A percentile compares a stretch with the other conserved stretches of the same genome.
Conservation (phyloP, 2,329 filamentous ascomycete genomes). For the Claviceps sp. region DNA sequence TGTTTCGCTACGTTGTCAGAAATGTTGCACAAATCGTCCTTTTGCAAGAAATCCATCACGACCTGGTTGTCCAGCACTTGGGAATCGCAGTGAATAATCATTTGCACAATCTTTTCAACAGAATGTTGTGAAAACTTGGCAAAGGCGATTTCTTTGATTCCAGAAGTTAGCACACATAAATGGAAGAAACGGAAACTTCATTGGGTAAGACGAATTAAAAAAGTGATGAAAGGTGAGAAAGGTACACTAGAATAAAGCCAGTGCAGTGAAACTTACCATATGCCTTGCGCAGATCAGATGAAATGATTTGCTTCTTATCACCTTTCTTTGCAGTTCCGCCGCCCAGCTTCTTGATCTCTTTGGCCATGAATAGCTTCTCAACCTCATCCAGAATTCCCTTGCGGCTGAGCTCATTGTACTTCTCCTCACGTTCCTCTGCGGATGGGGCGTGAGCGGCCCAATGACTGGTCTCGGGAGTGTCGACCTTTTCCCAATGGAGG, state of each 20-base stretch:
- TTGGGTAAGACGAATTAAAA: neutral
- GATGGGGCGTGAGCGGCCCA: slow-evolving; percentile 83
- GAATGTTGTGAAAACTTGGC: slow-evolving; percentile 81
- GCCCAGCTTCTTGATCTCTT: slow-evolving; percentile 84
- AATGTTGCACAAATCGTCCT: slow-evolving; percentile 84
- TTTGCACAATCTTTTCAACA: slow-evolving; percentile 74
- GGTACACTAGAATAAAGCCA: neutral
- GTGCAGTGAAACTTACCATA: slow-evolving; percentile 44
- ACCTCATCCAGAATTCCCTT: slow-evolving; percentile 97
- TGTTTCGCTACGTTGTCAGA: slow-evolving; percentile 82
- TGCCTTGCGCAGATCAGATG: slow-evolving; percentile 73
- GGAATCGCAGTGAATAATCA: slow-evolving; percentile 90
- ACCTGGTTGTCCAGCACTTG: slow-evolving; percentile 80
- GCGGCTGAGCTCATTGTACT: slow-evolving; percentile 82
- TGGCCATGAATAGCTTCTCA: slow-evolving; percentile 93
- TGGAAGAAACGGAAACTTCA: no score
- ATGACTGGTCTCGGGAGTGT: slow-evolving; percentile 78
- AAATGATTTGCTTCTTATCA: slow-evolving; percentile 97
- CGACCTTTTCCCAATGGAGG: slow-evolving; percentile 97
- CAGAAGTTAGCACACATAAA: no score
- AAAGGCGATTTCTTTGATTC: slow-evolving; percentile 60
- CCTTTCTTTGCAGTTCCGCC: slow-evolving; percentile 60
- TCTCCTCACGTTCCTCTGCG: slow-evolving; percentile 83
- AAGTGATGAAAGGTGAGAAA: neutral
- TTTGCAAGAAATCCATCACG: slow-evolving; percentile 92